A percentile compares a stretch with the other conserved stretches of the same genome.
These are phyloP conservation scores for Phtheirospermum japonicum DNA, from an alignment of 257 asterid species.

Conservation along the genomic window DNA sequence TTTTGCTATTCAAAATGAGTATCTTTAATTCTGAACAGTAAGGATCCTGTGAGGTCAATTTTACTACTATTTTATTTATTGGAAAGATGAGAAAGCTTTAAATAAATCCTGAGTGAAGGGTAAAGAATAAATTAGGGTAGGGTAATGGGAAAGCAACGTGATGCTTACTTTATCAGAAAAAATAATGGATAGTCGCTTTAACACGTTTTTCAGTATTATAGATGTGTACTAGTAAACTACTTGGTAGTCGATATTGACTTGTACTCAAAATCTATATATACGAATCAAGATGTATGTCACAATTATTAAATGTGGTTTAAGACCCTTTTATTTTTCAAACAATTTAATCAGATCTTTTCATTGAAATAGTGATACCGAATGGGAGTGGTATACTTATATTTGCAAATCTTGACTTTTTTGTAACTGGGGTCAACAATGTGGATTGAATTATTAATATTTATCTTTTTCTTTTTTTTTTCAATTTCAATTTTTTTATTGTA, in stretches of 20 bases:
- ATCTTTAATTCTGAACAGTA: background rate
- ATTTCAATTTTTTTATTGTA: no score
- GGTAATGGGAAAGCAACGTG: conserved; percentile 36
- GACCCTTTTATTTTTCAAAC: background rate
- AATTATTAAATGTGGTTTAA: conserved; percentile 10
- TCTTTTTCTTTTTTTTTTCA: no score
- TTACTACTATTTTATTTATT: background rate
- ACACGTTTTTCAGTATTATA: conserved; percentile 30
- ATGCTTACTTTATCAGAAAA: conserved; percentile 32
- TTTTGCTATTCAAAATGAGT: background rate
- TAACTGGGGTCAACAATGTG: background rate
- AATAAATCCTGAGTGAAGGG: conserved; percentile 16
- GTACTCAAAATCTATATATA: no score
- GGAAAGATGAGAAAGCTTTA: background rate
- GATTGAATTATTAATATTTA: background rate
- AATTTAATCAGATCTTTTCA: background rate
- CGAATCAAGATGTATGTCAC: no score
- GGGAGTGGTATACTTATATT: background rate
- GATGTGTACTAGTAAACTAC: conserved; percentile 11
- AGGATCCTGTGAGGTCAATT: conserved; percentile 14
- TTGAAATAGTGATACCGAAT: background rate
- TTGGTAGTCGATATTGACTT: no score
- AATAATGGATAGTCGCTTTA: conserved; percentile 29
- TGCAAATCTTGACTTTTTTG: background rate
- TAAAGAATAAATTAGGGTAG: conserved; percentile 23